These are phyloP conservation scores for Plicaturopsis crispa DNA, from an alignment of 768 basidiomycete genomes.

Conservation along the genomic window DNA sequence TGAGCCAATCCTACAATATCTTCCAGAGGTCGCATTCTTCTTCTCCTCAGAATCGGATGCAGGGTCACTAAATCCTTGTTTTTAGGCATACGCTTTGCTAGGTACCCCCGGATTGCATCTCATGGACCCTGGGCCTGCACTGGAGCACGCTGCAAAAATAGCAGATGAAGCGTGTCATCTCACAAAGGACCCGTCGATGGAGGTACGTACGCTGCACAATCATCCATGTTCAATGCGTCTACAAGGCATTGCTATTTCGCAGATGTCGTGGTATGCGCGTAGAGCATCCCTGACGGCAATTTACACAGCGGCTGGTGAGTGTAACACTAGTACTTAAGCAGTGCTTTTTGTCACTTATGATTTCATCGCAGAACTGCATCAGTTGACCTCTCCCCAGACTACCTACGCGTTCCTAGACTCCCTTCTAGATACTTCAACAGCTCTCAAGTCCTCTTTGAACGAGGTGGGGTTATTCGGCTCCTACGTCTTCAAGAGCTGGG, in stretches of 20 bases:
- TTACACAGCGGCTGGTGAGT: conserved; percentile 63
- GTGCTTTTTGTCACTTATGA: not conserved
- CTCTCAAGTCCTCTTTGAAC: conserved; percentile 36
- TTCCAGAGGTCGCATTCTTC: conserved; percentile 54
- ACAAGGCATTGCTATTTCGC: conserved; percentile 3
- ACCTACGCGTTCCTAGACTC: conserved; percentile 58
- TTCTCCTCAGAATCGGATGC: not conserved
- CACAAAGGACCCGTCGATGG: conserved; percentile 43
- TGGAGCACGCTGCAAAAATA: conserved; percentile 52
- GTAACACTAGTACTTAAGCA: not conserved
- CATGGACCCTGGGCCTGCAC: conserved; percentile 51
- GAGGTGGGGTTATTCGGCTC: conserved; percentile 49
- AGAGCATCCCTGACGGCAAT: conserved; percentile 58
- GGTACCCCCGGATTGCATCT: conserved; percentile 46
- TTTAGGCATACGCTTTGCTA: conserved; percentile 67
- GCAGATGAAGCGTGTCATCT: conserved; percentile 68
- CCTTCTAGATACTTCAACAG: conserved; percentile 44
- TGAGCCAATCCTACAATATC: conserved; percentile 51
- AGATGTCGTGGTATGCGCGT: conserved; percentile 71
- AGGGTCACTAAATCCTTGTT: not conserved
- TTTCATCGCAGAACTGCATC: conserved; percentile 56
- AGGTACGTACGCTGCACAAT: conserved; percentile 32
- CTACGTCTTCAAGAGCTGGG: conserved; percentile 65
- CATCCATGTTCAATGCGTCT: conserved; percentile 2
- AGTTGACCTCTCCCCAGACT: conserved; percentile 69